phyloP scores from a whole-genome alignment of 2,329 filamentous ascomycete genomes.

The Pseudohalonectria lignicola region DNA sequence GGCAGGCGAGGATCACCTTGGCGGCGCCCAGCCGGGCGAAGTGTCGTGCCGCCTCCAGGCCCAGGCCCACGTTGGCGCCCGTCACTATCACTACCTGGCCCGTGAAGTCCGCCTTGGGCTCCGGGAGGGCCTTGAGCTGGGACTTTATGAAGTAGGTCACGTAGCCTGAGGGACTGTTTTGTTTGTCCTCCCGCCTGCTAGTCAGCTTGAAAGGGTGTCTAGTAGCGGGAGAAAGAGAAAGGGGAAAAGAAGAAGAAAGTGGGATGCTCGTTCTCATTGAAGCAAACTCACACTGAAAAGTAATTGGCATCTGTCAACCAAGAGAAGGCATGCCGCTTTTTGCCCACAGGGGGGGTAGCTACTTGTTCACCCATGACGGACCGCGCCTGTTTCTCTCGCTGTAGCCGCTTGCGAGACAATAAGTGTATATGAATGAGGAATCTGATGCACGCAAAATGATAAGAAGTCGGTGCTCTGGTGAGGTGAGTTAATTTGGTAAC shows the following conservation, averaged over 20 bases:
- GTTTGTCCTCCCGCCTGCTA: too few species aligned
- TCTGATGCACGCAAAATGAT: too few species aligned
- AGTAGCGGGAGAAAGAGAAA: not conserved
- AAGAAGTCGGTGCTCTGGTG: too few species aligned
- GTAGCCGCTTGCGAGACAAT: too few species aligned
- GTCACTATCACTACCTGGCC: slow-evolving; percentile 22
- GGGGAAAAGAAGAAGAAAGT: not conserved
- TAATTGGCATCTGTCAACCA: slow-evolving; percentile 7
- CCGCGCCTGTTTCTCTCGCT: too few species aligned
- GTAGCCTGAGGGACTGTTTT: slow-evolving; percentile 4
- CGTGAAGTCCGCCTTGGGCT: slow-evolving; percentile 10
- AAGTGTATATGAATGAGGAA: too few species aligned
- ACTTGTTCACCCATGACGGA: not conserved
- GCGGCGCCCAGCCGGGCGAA: slow-evolving; percentile 22
- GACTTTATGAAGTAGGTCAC: slow-evolving; percentile 7
- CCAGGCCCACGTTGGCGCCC: slow-evolving; percentile 25
- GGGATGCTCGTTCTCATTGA: not conserved
- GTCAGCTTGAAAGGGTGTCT: too few species aligned
- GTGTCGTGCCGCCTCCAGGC: slow-evolving; percentile 25
- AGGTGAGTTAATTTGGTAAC: too few species aligned
- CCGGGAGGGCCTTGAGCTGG: slow-evolving; percentile 10
- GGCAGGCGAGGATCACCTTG: slow-evolving; percentile 26
- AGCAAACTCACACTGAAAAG: slow-evolving; percentile 4
- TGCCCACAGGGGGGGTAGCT: not conserved
- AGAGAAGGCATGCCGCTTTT: slow-evolving; percentile 4